Percentiles rank a stretch among this genome's conserved stretches.
phyloP scores from a whole-genome alignment of 176 grass and related monocot genomes.

The Carex myosuroides region DNA sequence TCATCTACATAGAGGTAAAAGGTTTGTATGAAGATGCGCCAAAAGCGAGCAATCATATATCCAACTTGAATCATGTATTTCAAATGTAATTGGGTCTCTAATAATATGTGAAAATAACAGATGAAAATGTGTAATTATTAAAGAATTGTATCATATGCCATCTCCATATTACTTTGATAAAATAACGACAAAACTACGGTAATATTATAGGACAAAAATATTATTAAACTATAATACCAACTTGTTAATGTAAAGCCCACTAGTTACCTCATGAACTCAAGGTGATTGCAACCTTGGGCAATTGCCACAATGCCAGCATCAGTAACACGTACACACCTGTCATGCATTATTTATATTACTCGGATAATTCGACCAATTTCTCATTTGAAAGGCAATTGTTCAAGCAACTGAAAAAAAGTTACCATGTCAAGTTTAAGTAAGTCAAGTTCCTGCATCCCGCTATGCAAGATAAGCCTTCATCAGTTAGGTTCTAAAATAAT shows the following conservation, averaged over 20 bases:
- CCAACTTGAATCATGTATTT: background rate
- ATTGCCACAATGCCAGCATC: slow-evolving; percentile 66
- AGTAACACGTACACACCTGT: slow-evolving; percentile 79
- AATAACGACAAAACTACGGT: background rate
- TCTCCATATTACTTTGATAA: background rate
- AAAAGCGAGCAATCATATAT: background rate
- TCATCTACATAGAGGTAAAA: background rate
- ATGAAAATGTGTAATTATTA: background rate
- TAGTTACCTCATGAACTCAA: slow-evolving; percentile 68
- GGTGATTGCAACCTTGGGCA: slow-evolving; percentile 54
- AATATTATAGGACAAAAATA: background rate
- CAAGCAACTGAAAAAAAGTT: slow-evolving; percentile 14
- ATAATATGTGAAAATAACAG: background rate
- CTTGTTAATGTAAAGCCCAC: background rate
- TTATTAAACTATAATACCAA: background rate
- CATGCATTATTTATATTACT: slow-evolving; percentile 10
- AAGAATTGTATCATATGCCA: background rate
- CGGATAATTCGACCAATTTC: background rate
- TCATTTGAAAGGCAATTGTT: background rate
- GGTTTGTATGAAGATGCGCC: background rate
- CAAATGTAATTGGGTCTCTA: background rate
- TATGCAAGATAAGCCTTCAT: slow-evolving; percentile 61
- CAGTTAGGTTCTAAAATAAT: slow-evolving; percentile 60
- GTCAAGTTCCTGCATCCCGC: slow-evolving; percentile 55
- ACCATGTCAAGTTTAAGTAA: slow-evolving; percentile 83